Base-by-base conservation (phyloP, 1,139 yeast genomes). In the Candida sanyaensis region DNA sequence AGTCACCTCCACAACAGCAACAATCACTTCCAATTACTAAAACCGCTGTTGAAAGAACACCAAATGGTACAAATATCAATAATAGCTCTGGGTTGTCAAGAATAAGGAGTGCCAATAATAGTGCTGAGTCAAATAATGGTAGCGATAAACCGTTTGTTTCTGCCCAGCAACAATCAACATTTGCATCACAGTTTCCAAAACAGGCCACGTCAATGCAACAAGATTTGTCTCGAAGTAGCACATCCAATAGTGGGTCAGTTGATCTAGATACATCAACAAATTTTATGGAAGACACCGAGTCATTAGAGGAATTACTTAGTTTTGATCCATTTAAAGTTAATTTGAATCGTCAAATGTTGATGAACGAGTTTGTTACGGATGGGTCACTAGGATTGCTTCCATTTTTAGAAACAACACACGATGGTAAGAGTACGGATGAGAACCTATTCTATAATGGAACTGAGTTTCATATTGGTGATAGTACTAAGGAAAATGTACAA, bases 301-400 rank as follows among this genome's bases (percentile, higher is more conserved):
- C 49, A 27, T 54, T 69, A 17, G 74, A 69, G 28, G 62, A 57
- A 26, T 56, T 73, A 3, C 59, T 75, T 23, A 65, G 66, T 45
- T 73, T 73, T 54, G 79, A 75, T 52, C 79, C 78, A 5, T 74
- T 68, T 54, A 69, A 72, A 42, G 66, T 68, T 38, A 66, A 66
- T 50, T 54, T 69, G 36, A 64, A 63, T 46, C 68, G 72, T 56
- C 62, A 78, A 58, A 53, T 64, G 56, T 61, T 75, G 61, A 63
- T 74, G 55, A 72, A 72, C 53, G 86, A 81, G 52, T 83, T 83
- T 64, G 86, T 83, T 10, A 86, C 86, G 11, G 89, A 83, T 65
- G 88, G 88, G 0, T 83, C 88, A 0, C 64, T 83, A 41, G 89
- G 88, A 0, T 65, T 83, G 49, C 86, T 83, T 2, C 83, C 83